These are phyloP conservation scores for Phlyctochytrium arcticum DNA, from an alignment of 192 early-diverging fungal species.

Conservation along the genomic window DNA sequence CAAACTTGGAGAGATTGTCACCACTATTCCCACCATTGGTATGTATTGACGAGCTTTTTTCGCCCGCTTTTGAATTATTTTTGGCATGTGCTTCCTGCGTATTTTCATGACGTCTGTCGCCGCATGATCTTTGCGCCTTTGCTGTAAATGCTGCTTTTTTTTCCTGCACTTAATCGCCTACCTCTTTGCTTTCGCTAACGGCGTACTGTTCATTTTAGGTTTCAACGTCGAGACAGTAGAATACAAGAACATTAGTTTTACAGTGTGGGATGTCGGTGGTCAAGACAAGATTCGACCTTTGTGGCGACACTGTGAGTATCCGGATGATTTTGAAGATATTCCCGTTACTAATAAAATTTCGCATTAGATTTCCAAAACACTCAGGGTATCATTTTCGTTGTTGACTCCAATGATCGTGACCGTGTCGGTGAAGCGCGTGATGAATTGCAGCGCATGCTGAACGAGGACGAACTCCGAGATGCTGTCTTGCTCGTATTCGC, in stretches of 20 bases:
- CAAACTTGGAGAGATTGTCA: constrained; percentile 97
- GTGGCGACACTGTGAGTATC: constrained; percentile 87
- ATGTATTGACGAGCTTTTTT: constrained; percentile 40
- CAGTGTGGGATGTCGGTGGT: constrained; percentile 98
- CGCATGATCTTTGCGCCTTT: too few relatives aligned
- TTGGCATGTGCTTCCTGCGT: too few relatives aligned
- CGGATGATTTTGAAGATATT: neutral
- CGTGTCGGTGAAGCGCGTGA: constrained; percentile 88
- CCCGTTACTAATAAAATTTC: neutral
- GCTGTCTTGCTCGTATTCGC: constrained; percentile 91
- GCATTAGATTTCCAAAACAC: constrained; percentile 91
- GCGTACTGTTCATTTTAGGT: too few relatives aligned
- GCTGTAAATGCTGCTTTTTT: too few relatives aligned
- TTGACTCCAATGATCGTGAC: constrained; percentile 96
- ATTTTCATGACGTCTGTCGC: too few relatives aligned
- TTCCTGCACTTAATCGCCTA: neutral
- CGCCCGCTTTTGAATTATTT: too few relatives aligned
- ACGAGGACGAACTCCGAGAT: constrained; percentile 92
- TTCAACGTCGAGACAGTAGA: constrained; percentile 98
- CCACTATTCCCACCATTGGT: constrained; percentile 98
- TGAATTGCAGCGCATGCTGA: constrained; percentile 91
- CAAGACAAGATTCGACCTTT: constrained; percentile 97
- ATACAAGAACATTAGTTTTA: constrained; percentile 98
- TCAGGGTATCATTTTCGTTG: constrained; percentile 93
- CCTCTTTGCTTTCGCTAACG: neutral